Percentiles rank a stretch among this genome's conserved stretches.
Conservation (phyloP, 2,329 filamentous ascomycete species). For the Parastagonospora avenae region DNA sequence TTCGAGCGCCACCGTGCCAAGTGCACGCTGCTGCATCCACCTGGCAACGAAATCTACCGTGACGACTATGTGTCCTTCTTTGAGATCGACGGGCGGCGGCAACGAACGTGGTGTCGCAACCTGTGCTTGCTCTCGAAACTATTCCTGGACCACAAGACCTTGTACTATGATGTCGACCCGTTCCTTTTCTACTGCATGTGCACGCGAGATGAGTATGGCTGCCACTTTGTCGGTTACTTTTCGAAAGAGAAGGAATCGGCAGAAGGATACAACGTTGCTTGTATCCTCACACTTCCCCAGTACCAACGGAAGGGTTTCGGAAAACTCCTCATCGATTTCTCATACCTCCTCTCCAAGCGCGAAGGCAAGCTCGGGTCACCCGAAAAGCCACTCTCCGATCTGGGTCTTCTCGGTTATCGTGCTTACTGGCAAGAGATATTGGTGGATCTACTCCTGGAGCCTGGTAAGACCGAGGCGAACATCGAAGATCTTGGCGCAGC, state of each 20-base stretch:
- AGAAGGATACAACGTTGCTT: constrained; percentile 96
- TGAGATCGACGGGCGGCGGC: constrained; percentile 92
- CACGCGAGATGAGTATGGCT: constrained; percentile 83
- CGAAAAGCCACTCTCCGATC: constrained; percentile 92
- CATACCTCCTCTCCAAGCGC: constrained; percentile 93
- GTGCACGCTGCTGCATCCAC: constrained; percentile 88
- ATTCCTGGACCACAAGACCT: constrained; percentile 96
- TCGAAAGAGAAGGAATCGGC: constrained; percentile 98
- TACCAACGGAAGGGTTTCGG: constrained; percentile 96
- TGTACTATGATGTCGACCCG: constrained; percentile 99
- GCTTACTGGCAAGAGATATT: constrained; percentile 98
- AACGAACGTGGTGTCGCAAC: constrained; percentile 96
- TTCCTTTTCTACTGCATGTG: constrained; percentile 99
- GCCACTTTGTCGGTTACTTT: constrained; percentile 98
- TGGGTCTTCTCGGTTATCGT: constrained; percentile 90
- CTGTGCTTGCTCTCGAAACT: constrained; percentile 93
- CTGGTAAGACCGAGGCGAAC: constrained; percentile 70
- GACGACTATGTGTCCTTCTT: constrained; percentile 95
- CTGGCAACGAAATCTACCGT: constrained; percentile 97
- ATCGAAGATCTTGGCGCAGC: constrained; percentile 81
- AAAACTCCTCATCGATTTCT: constrained; percentile 92
- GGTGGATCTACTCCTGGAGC: constrained; percentile 77
- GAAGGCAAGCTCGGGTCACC: constrained; percentile 95
- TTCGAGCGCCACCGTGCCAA: constrained; percentile 87
- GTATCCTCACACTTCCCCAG: constrained; percentile 94